Conservation (phyloP, 129 eudicot species). For the Apium graveolens region DNA sequence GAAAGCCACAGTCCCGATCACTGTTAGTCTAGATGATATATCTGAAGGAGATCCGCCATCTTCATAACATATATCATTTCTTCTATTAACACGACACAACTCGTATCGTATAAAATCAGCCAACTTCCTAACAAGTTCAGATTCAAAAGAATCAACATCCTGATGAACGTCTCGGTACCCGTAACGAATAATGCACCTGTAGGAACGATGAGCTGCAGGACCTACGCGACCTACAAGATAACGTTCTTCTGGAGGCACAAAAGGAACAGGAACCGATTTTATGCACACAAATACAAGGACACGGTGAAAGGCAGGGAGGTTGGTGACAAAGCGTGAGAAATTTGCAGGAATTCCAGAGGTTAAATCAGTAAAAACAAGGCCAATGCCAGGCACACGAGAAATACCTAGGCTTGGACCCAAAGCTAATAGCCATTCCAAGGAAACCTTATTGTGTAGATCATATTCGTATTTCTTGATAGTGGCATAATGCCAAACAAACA, state of each 20-base stretch:
- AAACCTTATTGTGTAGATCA: slow-evolving; percentile 91
- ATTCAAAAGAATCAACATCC: slow-evolving; percentile 74
- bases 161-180: slow-evolving; percentile 91
- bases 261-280: slow-evolving; percentile 81
- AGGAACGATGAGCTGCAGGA: slow-evolving; percentile 63
- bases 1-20: slow-evolving; percentile 37
- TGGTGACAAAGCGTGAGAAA: slow-evolving; percentile 86
- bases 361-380: slow-evolving; percentile 76
- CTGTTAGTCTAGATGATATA: slow-evolving; percentile 45
- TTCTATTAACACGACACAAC: slow-evolving; percentile 33
- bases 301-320: slow-evolving; percentile 88
- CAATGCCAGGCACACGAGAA: slow-evolving; percentile 81
- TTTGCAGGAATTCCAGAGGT: slow-evolving; percentile 86
- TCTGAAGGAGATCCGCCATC: slow-evolving; percentile 26
- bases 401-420: slow-evolving; percentile 91
- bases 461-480: slow-evolving; percentile 67
- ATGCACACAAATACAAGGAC: slow-evolving; percentile 73
- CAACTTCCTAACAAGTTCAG: slow-evolving; percentile 56
- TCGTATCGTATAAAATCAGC: slow-evolving; percentile 62
- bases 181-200: slow-evolving; percentile 81
- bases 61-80: slow-evolving; percentile 16
- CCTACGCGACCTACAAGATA: slow-evolving; percentile 82
- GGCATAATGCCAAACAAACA: slow-evolving; percentile 93
- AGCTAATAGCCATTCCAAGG: slow-evolving; percentile 87
- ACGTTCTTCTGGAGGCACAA: slow-evolving; percentile 69